Evolutionary conservation across 1,284 basidiomycete genomes (phyloP).

Genomic region (Ustilago nuda): DNA sequence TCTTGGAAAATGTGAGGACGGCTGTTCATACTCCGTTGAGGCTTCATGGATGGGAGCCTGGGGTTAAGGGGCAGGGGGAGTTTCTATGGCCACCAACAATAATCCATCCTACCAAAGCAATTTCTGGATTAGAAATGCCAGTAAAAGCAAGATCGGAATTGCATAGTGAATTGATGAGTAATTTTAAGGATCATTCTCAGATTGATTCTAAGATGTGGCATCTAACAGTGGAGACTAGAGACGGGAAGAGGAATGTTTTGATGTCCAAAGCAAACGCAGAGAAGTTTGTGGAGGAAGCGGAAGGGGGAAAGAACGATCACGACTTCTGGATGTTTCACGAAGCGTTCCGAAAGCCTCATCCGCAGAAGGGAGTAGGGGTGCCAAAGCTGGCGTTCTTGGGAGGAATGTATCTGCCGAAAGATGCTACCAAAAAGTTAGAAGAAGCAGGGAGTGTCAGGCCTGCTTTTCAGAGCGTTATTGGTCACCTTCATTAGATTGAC

Average conservation of each 20-base stretch:
- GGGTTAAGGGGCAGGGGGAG: background rate
- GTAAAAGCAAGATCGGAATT: no score
- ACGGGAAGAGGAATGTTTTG: background rate
- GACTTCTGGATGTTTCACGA: background rate
- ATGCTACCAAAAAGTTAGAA: background rate
- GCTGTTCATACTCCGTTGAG: no score
- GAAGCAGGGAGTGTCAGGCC: background rate
- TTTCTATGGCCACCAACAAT: background rate
- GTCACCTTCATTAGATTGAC: no score
- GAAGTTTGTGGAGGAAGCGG: background rate
- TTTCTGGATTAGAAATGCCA: no score
- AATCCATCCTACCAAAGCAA: fast-evolving
- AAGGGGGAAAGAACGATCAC: no score
- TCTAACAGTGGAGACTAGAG: background rate
- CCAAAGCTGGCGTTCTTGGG: background rate
- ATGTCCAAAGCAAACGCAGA: background rate
- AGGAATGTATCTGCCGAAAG: background rate
- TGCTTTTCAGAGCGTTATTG: background rate
- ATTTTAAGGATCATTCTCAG: no score
- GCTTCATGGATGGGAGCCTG: background rate
- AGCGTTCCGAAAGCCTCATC: background rate
- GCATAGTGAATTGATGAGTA: no score
- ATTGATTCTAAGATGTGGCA: background rate
- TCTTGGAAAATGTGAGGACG: background rate
- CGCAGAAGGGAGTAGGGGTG: background rate